Evolutionary conservation across 1,139 yeast species (phyloP), one percentile per base, ranked within the genome.

Genomic region (Torulaspora pretoriensis): DNA sequence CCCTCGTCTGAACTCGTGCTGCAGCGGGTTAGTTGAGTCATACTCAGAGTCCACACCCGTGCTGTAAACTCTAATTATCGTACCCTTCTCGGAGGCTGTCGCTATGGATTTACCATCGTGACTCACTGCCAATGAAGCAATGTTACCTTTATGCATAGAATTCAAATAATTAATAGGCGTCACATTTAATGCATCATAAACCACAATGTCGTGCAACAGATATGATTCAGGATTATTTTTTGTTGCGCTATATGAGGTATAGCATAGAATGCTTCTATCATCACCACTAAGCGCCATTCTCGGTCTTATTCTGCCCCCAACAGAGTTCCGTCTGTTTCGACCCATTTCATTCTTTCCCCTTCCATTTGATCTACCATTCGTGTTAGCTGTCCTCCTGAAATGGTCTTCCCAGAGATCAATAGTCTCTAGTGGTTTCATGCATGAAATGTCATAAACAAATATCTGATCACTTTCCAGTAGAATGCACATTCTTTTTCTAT

Each of bases 11-110:
- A 82, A 77, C 56, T 81, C 84, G 23, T 70, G 70, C 2, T 77
- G 24, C 50, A 61, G 22, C 65, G 72, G 45, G 56, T 60, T 32
- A 1, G 46, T 48, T 4, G 56, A 40, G 26, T 50, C 49, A 33
- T 46, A 55, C 6, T 54, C 57, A 6, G 45, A n/a, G 28, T 60
- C 61, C 7, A 46, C 49, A 1, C 62, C 64, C 0, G 73, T 64
- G 30, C 67, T 63, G 48, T 74, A 72, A 0, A 83, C 80, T 37
- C 92, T 65, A 1, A 84, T 70, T 3, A 84, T 81, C 0, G 94
- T 84, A 0, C 94, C 94, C 52, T 81, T 82, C 1, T 72, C 69
- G 0, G 88, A 81, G 0, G 89, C 84, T 0, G 90, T 80, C 0
- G 89, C 87, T 19, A 83, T 68, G 28, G 74, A 61, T 12, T 65